Evolutionary conservation across 1,139 yeast genomes (phyloP), one percentile per base, ranked within the genome.

Genomic region (Kodamaea suecica): DNA sequence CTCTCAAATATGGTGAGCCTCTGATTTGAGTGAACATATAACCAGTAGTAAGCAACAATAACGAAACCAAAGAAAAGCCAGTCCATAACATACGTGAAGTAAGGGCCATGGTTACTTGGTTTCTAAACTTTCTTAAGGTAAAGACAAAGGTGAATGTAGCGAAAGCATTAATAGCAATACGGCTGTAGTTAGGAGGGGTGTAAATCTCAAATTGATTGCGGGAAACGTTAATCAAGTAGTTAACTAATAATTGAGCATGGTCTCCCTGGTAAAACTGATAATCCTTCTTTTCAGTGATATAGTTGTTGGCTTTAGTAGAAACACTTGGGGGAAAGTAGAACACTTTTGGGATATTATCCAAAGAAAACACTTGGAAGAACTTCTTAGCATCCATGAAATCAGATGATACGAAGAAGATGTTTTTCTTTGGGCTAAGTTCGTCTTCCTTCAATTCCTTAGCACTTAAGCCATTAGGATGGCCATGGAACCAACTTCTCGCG

Each of bases 1-100:
- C 73, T 40, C 78, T 80, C 24, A 83, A 69, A 51, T 80, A 84
- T 13, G 87, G 95, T 6, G 81, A 73, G 29, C 75, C 75, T 56
- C 97, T 78, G 44, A 92, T 92, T 49, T 78, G 77, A 57, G 87
- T 88, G 73, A 79, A 92, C 98, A 92, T 92, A 61, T 88, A 85
- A 11, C 98, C 98, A 9, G 94, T 72, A 35, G 78, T 80, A 66
- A 90, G 85, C 49, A 88, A 63, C 43, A 90, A 67, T 17, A 86
- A 73, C 10, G 76, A 52, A 29, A 84, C 65, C 15, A 85, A 64
- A 3, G 85, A 70, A 11, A 72, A 38, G 4, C 77, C 73, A 33
- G 83, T 80, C 95, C 95, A 87, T 34, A 83, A 50, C 20, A 52
- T 26, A 30, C 55, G 58, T 15, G 70, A 62, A 6, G 55, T 42